A percentile compares a stretch with the other conserved stretches of the same genome.
These are phyloP conservation scores for Lasiosphaeria hispida DNA, from an alignment of 495 filamentous ascomycete genomes.

Conservation along the genomic window DNA sequence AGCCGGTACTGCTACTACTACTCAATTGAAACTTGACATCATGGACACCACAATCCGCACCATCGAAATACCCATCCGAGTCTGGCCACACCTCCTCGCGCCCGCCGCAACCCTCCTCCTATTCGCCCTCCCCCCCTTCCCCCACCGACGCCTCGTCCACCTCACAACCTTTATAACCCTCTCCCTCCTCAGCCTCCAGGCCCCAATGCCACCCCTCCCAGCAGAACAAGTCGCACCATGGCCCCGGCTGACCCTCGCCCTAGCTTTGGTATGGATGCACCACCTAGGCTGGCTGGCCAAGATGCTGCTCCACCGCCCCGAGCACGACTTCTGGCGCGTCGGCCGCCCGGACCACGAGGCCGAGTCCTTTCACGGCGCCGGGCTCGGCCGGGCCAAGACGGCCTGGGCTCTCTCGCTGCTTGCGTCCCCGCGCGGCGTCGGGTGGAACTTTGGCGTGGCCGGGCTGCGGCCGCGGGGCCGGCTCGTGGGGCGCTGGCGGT, in stretches of 20 bases:
- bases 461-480: background rate
- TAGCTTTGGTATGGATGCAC: slow-evolving; percentile 3
- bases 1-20: too few species aligned
- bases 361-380: background rate
- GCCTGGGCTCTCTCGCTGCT: slow-evolving; percentile 2
- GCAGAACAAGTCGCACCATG: too few species aligned
- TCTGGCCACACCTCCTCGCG: slow-evolving; percentile 1
- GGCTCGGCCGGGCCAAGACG: background rate
- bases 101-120: slow-evolving; percentile 3
- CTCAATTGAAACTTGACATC: too few species aligned
- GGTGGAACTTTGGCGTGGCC: slow-evolving; percentile 4
- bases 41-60: too few species aligned
- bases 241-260: background rate
- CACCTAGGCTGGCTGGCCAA: slow-evolving; percentile 11
- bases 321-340: slow-evolving; percentile 9
- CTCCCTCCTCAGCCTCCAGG: background rate
- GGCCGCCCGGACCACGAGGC: background rate
- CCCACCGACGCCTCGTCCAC: background rate
- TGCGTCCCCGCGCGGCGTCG: slow-evolving; percentile 1
- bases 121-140: slow-evolving; percentile 6
- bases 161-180: background rate
- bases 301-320: slow-evolving; percentile 1
- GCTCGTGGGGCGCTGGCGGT: background rate
- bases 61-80: too few species aligned
- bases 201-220: background rate